phyloP scores from a whole-genome alignment of 306 rosid species.

The Cucurbita maxima region DNA sequence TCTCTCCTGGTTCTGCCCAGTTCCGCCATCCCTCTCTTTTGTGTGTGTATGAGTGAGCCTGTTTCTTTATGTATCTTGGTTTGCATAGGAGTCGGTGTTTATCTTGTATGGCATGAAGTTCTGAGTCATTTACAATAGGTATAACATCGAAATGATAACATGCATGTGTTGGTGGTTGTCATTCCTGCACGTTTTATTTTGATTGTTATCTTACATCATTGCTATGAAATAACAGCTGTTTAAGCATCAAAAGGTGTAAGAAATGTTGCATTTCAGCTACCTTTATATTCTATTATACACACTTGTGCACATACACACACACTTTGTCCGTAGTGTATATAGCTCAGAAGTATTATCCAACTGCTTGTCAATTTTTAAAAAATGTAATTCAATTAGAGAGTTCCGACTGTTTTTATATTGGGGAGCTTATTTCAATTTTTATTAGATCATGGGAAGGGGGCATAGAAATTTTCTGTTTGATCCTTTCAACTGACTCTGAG shows the following conservation, averaged over 20 bases:
- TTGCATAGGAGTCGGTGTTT: background rate
- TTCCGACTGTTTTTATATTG: background rate
- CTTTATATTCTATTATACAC: background rate
- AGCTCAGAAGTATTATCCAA: background rate
- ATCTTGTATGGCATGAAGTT: background rate
- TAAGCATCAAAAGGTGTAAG: background rate
- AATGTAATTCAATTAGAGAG: background rate
- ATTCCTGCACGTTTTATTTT: background rate
- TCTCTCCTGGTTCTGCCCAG: background rate
- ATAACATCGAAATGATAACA: background rate
- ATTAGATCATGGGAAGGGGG: background rate
- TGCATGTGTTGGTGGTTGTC: background rate
- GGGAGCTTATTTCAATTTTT: background rate
- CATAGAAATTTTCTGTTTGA: background rate
- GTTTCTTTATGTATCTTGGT: background rate
- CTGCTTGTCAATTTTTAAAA: background rate
- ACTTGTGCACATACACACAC: too few species aligned
- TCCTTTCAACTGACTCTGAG: background rate
- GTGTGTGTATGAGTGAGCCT: background rate
- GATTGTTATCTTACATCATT: background rate
- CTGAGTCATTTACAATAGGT: background rate
- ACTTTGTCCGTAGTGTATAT: background rate
- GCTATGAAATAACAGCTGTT: background rate
- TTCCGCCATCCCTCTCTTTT: background rate
- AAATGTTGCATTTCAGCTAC: background rate